Evolutionary conservation across 306 rosid genomes (phyloP).

Genomic region (Dryas drummondii): DNA sequence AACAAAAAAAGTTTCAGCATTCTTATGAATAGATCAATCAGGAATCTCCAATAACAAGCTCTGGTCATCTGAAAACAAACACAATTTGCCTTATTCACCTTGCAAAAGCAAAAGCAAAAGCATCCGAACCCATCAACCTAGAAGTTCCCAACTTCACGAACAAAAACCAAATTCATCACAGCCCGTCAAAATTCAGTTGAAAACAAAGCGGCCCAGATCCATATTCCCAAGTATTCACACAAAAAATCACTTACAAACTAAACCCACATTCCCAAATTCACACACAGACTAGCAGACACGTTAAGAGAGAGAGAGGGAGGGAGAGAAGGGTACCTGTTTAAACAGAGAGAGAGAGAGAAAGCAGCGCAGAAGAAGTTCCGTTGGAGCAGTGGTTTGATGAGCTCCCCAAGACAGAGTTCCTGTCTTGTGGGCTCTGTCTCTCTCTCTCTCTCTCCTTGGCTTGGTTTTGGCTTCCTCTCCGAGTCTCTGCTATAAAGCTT

Average conservation of each 20-base stretch:
- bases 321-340: constrained; percentile 18
- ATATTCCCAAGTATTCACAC: background rate
- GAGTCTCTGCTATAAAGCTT: constrained; percentile 2
- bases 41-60: constrained; percentile 9
- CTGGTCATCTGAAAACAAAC: constrained; percentile 4
- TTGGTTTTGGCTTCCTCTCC: constrained; percentile 8
- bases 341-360: constrained; percentile 28
- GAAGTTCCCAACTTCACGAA: constrained; percentile 18
- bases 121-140: constrained; percentile 33
- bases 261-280: constrained; percentile 21
- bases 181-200: constrained; percentile 23
- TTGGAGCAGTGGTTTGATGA: constrained; percentile 47
- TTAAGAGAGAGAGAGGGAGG: background rate
- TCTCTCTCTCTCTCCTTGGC: background rate
- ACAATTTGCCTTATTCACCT: constrained; percentile 13
- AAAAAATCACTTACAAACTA: constrained; percentile 12
- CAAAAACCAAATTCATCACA: constrained; percentile 24
- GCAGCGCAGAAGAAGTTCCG: constrained; percentile 32
- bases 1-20: background rate
- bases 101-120: constrained; percentile 17
- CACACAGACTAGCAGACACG: background rate
- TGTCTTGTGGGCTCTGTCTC: constrained; percentile 19
- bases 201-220: constrained; percentile 50
- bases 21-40: background rate
- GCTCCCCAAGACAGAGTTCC: constrained; percentile 39